These are phyloP conservation scores for Septoria petroselini DNA, from an alignment of 2,329 filamentous ascomycete species.

Conservation along the genomic window DNA sequence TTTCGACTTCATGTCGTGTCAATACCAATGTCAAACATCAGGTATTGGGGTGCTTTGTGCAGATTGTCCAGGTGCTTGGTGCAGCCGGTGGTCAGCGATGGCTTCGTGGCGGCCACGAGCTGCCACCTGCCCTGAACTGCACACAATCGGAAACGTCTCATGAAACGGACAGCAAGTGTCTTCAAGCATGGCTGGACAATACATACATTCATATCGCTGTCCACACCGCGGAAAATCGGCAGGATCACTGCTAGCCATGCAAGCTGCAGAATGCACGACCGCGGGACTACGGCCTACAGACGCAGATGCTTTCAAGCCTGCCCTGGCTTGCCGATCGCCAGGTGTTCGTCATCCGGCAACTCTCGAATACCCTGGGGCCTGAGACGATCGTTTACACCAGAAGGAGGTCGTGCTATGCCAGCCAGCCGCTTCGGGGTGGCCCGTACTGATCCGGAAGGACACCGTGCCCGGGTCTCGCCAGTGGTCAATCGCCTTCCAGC, in stretches of 20 bases:
- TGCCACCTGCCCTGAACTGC: not conserved
- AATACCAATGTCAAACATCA: too few relatives aligned
- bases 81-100: too few relatives aligned
- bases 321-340: not conserved
- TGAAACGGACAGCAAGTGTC: too few relatives aligned
- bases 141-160: not conserved
- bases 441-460: not conserved
- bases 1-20: too few relatives aligned
- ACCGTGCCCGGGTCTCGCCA: not conserved
- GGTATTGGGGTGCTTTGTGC: too few relatives aligned
- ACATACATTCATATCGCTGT: too few relatives aligned
- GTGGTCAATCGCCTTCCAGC: not conserved
- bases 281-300: too few relatives aligned
- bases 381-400: not conserved
- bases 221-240: too few relatives aligned
- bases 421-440: not conserved
- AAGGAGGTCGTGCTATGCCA: conserved; percentile 5
- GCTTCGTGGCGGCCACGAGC: not conserved
- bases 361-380: not conserved
- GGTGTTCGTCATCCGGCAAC: not conserved
- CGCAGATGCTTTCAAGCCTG: not conserved
- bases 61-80: too few relatives aligned
- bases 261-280: too few relatives aligned
- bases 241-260: too few relatives aligned
- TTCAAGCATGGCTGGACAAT: too few relatives aligned